Base-by-base conservation (phyloP, 2,329 filamentous ascomycete species). In the Allantophomopsis lycopodina region DNA sequence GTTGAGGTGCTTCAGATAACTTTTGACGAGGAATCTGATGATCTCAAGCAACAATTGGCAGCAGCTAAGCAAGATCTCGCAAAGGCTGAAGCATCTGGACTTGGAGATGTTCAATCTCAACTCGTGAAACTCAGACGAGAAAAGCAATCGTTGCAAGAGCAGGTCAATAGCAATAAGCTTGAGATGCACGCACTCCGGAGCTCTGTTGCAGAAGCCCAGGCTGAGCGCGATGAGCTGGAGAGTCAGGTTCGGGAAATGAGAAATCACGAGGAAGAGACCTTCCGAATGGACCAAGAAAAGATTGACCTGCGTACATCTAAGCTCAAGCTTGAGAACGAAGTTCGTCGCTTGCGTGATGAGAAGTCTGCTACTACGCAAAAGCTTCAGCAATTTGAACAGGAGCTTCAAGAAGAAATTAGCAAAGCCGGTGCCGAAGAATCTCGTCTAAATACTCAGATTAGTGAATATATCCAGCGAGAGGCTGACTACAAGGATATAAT, bases 1-100 rank as follows among this genome's bases (percentile, higher is more conserved):
- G 67, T 86, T n/a, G 77, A 84, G 39, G 73, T 84, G 20, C 60
- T 88, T 12, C 80, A 86, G 54, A 57, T 55, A n/a, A 57, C 54
- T 20, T 42, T 62, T 11, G 58, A 61, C 37, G 77, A 83, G 37
- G 50, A 59, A 38, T 55, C 58, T 0, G 61, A 65, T 23, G 47
- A 44, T 14, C 54, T 72, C 10, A 56, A 59, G 38, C 55, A 57
- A 28, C 64, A 75, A 46, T 51, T 76, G 11, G 56, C 48, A 36
- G 41, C 38, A 2, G 42, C 57, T 11, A 59, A 56, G 42, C 48
- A 53, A 41, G 53, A 58, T 42, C 46, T 59, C 14, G 48, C 44
- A 37, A 50, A 46, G 43, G 44, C 54, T 47, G 46, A 57, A 45
- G 41, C 50, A 41, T 37, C 48, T 37, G 53, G 55, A 10, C 47